A percentile compares a stretch with the other conserved stretches of the same genome.
Conservation (phyloP, 2,329 filamentous ascomycete species). For the Hypoxylon sp. region DNA sequence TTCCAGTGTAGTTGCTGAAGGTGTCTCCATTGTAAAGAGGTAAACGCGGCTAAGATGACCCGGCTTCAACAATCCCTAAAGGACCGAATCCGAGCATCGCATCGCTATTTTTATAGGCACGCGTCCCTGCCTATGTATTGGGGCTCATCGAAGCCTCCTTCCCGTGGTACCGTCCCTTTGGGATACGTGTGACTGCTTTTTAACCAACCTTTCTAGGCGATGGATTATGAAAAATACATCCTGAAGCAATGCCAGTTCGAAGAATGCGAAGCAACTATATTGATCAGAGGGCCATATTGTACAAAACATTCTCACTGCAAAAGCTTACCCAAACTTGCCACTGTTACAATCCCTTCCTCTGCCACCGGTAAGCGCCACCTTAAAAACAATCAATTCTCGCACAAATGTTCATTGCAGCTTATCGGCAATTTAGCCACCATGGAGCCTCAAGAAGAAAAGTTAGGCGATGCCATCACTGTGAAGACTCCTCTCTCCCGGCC, state of each 20-base stretch:
- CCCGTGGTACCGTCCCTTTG: slow-evolving; percentile 6
- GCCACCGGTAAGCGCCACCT: slow-evolving; percentile 4
- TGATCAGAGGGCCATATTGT: slow-evolving; percentile 43
- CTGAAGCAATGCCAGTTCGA: slow-evolving; percentile 42
- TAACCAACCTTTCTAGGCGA: slow-evolving; percentile 20
- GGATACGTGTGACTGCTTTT: slow-evolving; percentile 13
- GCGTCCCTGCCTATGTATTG: slow-evolving; percentile 34
- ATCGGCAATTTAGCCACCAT: slow-evolving; percentile 14
- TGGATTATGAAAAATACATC: slow-evolving; percentile 39
- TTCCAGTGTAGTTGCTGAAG: slow-evolving; percentile 28
- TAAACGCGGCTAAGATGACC: slow-evolving; percentile 48
- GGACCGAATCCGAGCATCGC: slow-evolving; percentile 38
- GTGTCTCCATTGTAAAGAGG: slow-evolving; percentile 31
- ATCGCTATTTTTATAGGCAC: slow-evolving; percentile 40
- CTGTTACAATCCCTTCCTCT: neutral
- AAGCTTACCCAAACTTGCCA: slow-evolving; percentile 1
- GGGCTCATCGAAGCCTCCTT: slow-evolving; percentile 29
- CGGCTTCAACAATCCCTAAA: slow-evolving; percentile 41
- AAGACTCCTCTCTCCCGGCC: slow-evolving; percentile 23
- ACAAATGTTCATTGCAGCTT: slow-evolving; percentile 4
- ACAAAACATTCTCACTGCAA: slow-evolving; percentile 28
- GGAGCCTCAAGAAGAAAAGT: slow-evolving; percentile 23
- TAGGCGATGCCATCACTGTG: slow-evolving; percentile 43
- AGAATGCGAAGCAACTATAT: slow-evolving; percentile 41
- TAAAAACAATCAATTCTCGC: neutral